Conservation (phyloP, 768 basidiomycete species). For the Auriscalpium orientale region DNA sequence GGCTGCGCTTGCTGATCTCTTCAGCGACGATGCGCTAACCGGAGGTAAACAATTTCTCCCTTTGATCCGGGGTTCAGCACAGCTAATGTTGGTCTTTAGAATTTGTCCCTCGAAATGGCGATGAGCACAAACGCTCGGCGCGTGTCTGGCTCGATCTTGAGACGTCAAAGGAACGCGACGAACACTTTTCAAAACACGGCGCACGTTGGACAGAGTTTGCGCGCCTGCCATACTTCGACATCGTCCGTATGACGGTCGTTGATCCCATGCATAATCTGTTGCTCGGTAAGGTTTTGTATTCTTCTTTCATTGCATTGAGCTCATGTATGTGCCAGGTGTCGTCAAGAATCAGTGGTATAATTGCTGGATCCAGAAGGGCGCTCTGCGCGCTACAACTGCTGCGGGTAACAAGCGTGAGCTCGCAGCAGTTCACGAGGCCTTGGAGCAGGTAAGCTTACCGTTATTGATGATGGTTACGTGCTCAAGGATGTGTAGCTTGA, state of each 20-base stretch:
- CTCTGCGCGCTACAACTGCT: not conserved
- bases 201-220: constrained; percentile 10
- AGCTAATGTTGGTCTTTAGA: not conserved
- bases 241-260: constrained; percentile 8
- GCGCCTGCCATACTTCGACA: constrained; percentile 12
- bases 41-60: not conserved
- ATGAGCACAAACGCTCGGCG: not conserved
- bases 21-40: not conserved
- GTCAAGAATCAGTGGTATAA: constrained; percentile 21
- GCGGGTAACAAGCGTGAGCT: not conserved
- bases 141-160: not conserved
- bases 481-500: constrained; percentile 17
- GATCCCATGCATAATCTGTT: constrained; percentile 15
- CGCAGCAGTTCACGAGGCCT: not conserved
- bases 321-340: constrained; percentile 10
- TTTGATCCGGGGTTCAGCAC: not conserved
- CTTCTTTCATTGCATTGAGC: not conserved
- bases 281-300: not conserved
- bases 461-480: not conserved
- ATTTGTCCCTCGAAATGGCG: not conserved
- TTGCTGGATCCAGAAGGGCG: constrained; percentile 14
- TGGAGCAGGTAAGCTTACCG: not conserved
- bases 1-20: not conserved
- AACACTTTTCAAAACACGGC: constrained; percentile 2
- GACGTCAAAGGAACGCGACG: not conserved